phyloP scores from a whole-genome alignment of 2,329 filamentous ascomycete genomes.

The Lasiodiplodia gonubiensis region DNA sequence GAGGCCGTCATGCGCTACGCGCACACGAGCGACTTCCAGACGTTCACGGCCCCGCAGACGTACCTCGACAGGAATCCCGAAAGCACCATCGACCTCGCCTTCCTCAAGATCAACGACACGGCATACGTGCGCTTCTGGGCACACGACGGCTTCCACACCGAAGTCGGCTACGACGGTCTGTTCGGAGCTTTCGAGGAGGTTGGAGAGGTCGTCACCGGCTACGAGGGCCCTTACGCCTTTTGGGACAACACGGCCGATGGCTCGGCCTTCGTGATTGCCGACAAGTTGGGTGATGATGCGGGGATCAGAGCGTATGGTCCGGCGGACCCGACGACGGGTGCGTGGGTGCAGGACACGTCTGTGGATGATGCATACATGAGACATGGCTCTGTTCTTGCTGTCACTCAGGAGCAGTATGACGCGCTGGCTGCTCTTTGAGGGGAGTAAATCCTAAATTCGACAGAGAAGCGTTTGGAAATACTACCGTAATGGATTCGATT shows the following conservation, averaged over 20 bases:
- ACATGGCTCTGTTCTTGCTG: constrained; percentile 28
- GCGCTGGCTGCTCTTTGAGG: constrained; percentile 27
- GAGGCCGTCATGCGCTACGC: constrained; percentile 30
- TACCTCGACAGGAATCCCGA: constrained; percentile 27
- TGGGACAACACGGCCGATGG: constrained; percentile 29
- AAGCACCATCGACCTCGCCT: constrained; percentile 31
- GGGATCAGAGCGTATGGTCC: constrained; percentile 27
- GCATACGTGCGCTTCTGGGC: constrained; percentile 31
- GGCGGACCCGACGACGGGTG: constrained; percentile 13
- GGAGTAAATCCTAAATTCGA: not conserved
- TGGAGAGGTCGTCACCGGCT: constrained; percentile 19
- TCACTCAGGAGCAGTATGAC: constrained; percentile 29
- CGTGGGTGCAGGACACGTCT: constrained; percentile 24
- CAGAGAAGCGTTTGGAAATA: too few species aligned
- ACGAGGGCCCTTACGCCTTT: constrained; percentile 31
- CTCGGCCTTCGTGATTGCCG: constrained; percentile 29
- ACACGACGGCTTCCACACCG: constrained; percentile 29
- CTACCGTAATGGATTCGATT: too few species aligned
- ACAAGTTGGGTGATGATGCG: constrained; percentile 28
- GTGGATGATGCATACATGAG: constrained; percentile 29
- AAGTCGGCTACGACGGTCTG: constrained; percentile 30
- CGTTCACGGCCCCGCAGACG: constrained; percentile 26
- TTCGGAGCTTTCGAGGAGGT: constrained; percentile 29
- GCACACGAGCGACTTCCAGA: constrained; percentile 31
- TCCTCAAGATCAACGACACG: constrained; percentile 31